Base-by-base conservation (phyloP, 2,329 filamentous ascomycete genomes). In the Neonectria coccinea region DNA sequence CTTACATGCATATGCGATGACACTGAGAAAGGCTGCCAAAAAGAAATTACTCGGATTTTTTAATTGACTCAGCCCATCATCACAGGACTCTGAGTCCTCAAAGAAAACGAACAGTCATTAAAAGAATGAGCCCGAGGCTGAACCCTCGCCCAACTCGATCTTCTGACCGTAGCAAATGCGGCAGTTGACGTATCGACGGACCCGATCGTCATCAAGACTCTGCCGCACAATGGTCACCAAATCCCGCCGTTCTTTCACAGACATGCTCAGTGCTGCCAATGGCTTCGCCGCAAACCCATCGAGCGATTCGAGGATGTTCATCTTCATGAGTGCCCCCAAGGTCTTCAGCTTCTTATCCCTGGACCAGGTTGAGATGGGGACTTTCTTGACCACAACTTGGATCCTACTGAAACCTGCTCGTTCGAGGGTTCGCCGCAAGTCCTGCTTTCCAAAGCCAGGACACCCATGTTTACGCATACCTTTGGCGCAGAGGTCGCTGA, bases 291-390 rank as follows among this genome's bases (percentile, higher is more conserved):
- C 77, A 44, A 82, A 76, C 0, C 80, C 80, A 42, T 79, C 80
- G 1, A 84, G 77, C 6, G 80, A 77, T 31, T 83, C 80, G 20
- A 76, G 65, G 12, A 84, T 74, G 31, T 79, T 79, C 10, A 79
- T 77, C 59, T 81, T 78, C 79, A 82, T 83, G 62, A 84, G 79
- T 31, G 81, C 72, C 3, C 83, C 84, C 1, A 83, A 73, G 4
- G 79, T 77, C 56, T 81, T 79, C 27, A 81, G 72, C 6, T 70
- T 65, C 73, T 77, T 77, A 61, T 84, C 81, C 36, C 73, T 74
- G 14, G 81, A 69, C 83, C 83, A 85, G 2, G 77, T 72, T 0
- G 81, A 82, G 47, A 85, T 77, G n/a, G 83, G 82, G 3, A 84
- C 78, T 62, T 81, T 81, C 64, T 81, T 79, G 20, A 80, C 77